Conservation (phyloP, 352 stramenopile species). For the Globisporangium recalcitrans region DNA sequence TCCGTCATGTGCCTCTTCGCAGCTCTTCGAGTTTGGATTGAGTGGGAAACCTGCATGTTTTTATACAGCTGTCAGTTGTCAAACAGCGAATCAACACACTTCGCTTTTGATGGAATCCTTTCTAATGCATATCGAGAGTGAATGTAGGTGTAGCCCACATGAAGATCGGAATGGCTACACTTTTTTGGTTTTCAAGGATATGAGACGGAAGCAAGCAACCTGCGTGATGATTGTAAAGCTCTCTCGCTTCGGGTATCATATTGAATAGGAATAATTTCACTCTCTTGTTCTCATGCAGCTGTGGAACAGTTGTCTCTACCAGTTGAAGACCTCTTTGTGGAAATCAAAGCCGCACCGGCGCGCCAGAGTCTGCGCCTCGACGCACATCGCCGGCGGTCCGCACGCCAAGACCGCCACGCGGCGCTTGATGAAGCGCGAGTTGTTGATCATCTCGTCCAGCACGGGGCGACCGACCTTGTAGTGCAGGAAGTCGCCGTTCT, state of each 20-base stretch:
- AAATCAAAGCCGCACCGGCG: constrained; percentile 69
- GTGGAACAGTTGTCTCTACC: constrained; percentile 27
- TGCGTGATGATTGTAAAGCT: no score
- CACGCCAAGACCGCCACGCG: constrained; percentile 71
- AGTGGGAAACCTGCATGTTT: no score
- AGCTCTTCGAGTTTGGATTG: no score
- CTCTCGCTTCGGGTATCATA: no score
- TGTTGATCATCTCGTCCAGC: constrained; percentile 71
- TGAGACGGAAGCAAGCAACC: no score
- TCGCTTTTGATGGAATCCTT: not conserved
- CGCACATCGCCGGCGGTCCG: constrained; percentile 67
- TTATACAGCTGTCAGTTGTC: no score
- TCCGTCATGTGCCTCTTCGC: no score
- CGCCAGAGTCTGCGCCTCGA: constrained; percentile 58
- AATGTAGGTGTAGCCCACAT: not conserved
- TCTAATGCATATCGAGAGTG: not conserved
- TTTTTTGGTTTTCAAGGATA: no score
- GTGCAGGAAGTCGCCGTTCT: constrained; percentile 46
- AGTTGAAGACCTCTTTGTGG: constrained; percentile 83
- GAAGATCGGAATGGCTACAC: not conserved
- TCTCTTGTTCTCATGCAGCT: no score
- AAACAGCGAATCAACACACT: not conserved
- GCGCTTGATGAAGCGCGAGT: constrained; percentile 46
- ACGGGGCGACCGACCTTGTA: constrained; percentile 53
- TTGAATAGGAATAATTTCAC: no score